A percentile compares a stretch with the other conserved stretches of the same genome.
Conservation (phyloP, 768 basidiomycete species). For the Suillus weaverae region DNA sequence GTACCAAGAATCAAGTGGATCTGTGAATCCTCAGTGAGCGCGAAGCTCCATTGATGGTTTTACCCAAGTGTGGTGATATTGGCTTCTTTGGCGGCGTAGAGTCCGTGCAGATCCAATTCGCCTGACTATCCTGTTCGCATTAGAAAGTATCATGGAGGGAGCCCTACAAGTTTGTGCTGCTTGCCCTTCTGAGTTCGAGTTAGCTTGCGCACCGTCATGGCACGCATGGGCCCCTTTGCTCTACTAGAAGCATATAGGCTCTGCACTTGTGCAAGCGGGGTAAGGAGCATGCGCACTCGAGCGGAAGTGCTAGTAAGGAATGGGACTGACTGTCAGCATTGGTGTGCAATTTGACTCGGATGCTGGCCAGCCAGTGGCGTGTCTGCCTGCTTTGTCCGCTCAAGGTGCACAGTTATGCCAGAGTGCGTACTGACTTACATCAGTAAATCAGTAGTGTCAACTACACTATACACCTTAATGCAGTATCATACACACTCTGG, state of each 20-base stretch:
- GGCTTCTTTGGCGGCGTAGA: slow-evolving; percentile 90
- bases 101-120: slow-evolving; percentile 78
- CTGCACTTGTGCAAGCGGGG: not conserved
- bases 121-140: no score
- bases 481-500: no score
- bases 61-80: slow-evolving; percentile 62
- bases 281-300: not conserved
- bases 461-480: no score
- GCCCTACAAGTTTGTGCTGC: slow-evolving; percentile 53
- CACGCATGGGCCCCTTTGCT: slow-evolving; percentile 59
- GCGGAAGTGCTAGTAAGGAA: not conserved
- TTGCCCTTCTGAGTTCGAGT: slow-evolving; percentile 78
- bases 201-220: slow-evolving; percentile 73
- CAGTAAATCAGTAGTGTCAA: no score
- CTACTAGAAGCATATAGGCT: slow-evolving; percentile 54
- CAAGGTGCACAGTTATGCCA: no score
- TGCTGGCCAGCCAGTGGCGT: not conserved
- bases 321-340: not conserved
- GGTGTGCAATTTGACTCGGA: not conserved
- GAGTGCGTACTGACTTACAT: no score
- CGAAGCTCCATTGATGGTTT: slow-evolving; percentile 66
- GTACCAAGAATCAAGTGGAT: slow-evolving; percentile 82
- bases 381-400: no score
- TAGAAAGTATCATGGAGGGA: no score
- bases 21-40: slow-evolving; percentile 54